phyloP scores from a whole-genome alignment of 768 basidiomycete species.

The Cytidiella melzeri region DNA sequence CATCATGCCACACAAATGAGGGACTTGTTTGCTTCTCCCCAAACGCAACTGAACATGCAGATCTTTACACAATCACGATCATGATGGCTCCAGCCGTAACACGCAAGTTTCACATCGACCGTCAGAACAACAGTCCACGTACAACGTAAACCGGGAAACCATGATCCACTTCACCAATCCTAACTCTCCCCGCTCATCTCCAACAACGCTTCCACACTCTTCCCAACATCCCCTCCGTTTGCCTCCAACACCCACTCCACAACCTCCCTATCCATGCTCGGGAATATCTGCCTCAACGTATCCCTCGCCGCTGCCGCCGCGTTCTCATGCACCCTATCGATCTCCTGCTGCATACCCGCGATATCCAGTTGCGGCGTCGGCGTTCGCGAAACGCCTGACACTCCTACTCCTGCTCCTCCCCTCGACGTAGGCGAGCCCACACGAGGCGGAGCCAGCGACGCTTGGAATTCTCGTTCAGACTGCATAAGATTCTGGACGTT shows the following conservation, averaged over 20 bases:
- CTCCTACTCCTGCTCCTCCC: background rate
- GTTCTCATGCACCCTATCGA: conserved; percentile 70
- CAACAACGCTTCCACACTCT: conserved; percentile 80
- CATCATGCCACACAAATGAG: no score
- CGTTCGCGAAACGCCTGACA: conserved; percentile 53
- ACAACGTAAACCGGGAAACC: no score
- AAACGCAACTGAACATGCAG: no score
- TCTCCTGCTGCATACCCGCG: conserved; percentile 65
- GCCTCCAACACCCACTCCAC: conserved; percentile 88
- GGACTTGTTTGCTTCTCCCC: no score
- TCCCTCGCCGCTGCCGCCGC: conserved; percentile 66
- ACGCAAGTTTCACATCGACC: no score
- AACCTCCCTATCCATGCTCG: conserved; percentile 72
- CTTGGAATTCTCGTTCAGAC: conserved; percentile 25
- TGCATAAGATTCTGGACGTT: conserved; percentile 29
- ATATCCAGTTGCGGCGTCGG: conserved; percentile 68
- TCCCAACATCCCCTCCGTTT: conserved; percentile 81
- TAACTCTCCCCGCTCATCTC: conserved; percentile 51
- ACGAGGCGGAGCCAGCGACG: background rate
- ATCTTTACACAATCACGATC: no score
- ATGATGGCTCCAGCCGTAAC: no score
- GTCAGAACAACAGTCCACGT: no score
- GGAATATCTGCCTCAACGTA: conserved; percentile 88
- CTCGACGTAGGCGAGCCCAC: background rate
- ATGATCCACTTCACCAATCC: background rate